Base-by-base conservation (phyloP, 148 eudicot species). In the Selenicereus undatus region DNA sequence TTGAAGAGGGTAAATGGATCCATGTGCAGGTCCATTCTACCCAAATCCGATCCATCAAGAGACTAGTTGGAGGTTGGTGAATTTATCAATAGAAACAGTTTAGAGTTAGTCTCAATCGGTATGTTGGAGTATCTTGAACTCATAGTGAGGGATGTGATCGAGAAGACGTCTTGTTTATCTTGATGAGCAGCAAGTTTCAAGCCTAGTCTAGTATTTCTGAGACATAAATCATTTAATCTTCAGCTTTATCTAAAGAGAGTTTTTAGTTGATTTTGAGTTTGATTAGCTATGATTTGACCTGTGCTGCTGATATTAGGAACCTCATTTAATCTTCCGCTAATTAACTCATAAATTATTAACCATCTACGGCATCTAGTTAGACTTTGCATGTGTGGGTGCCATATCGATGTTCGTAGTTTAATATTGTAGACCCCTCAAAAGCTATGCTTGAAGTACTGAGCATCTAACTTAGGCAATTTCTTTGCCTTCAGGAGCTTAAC, bases 401-500 rank as follows among this genome's bases (percentile, higher is more conserved):
- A 66, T 66, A 27, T 10, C 11, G 32, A 11, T 66, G 71, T 16
- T 56, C 52, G 0, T 56, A 56, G 6, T 17, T 56, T 56, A 56
- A 42, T 27, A 52, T 9, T 10, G 2, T 65, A 42, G 35, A 65
- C 17, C 11, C 72, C 52, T 39, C 17, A 18, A 21, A 26, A 30
- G 32, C 36, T 14, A 74, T 51, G 30, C 60, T 74, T 75, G 77
- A 30, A 29, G 16, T 66, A 27, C 27, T 26, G 17, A 24, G 35
- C 35, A 16, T 75, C 43, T 75, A 30, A 75, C 35, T 18, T 42
- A 30, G n/a, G 58, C 35, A 11, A 8, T 77, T 72, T 13, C 27
- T 20, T 64, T 39, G n/a, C 8, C 24, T 76, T 17, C 43, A 79
- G 82, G 62, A 43, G 48, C 24, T 58, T 21, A 65, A 73, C 60